These are phyloP conservation scores for Nyssa sinensis DNA, from an alignment of 148 eudicot species.

Conservation along the genomic window DNA sequence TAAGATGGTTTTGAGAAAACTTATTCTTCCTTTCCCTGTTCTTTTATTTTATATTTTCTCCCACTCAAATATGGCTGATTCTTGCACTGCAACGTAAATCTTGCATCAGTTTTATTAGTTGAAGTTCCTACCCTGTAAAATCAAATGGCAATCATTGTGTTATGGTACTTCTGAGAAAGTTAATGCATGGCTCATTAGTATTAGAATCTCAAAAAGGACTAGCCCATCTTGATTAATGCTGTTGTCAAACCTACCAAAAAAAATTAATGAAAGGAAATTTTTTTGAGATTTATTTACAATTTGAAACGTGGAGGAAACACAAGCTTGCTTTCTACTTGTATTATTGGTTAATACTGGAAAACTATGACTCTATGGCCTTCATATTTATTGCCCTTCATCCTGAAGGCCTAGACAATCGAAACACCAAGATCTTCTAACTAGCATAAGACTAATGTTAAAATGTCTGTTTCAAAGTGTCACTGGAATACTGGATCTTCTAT, in stretches of 20 bases:
- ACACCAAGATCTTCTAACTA: too few species aligned
- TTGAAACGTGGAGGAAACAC: not conserved
- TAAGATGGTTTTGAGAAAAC: not conserved
- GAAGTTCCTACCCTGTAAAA: too few species aligned
- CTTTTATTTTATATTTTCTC: too few species aligned
- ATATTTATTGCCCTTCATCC: too few species aligned
- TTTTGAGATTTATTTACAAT: not conserved
- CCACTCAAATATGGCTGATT: not conserved
- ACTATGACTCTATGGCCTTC: too few species aligned
- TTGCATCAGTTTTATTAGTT: not conserved
- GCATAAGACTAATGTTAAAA: too few species aligned
- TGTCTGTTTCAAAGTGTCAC: too few species aligned
- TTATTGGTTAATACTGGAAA: too few species aligned
- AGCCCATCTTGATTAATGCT: not conserved
- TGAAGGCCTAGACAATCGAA: too few species aligned
- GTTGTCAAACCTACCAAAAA: too few species aligned
- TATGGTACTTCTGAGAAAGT: too few species aligned
- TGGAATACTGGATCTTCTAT: not conserved
- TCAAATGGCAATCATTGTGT: too few species aligned
- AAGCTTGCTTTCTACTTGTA: not conserved
- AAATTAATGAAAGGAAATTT: not conserved
- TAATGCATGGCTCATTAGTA: not conserved
- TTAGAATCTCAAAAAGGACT: not conserved
- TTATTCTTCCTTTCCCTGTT: not conserved
- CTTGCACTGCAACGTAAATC: not conserved